Base-by-base conservation (phyloP, 306 rosid genomes). In the Dryas alaskensis region DNA sequence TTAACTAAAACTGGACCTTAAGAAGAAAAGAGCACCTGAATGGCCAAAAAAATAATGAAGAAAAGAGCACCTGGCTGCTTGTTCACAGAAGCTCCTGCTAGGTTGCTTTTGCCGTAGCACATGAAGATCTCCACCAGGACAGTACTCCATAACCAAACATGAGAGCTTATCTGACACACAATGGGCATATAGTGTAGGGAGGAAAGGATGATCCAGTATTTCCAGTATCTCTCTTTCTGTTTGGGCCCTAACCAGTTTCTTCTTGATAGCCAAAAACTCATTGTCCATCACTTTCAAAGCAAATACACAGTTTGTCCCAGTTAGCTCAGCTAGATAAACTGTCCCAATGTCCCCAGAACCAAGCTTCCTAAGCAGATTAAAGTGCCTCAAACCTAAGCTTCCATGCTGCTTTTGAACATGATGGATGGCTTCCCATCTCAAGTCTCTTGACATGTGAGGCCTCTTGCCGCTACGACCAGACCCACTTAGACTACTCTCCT, bases 291-390 rank as follows among this genome's bases (percentile, higher is more conserved):
- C 95, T 80, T 94, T 94, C 73, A 94, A 66, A 51, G 99, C 96
- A 87, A 88, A 94, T 69, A 87, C 81, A 73, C 93, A 89, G 69
- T 84, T 89, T 69, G 95, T 83, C 39, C 92, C 87, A 11, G 76
- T 86, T 46, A 94, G 84, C 82, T 94, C 99, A 27, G 97, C 96
- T 69, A 94, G 97, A 88, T 92, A 92, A 77, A 94, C 99, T 17
- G 97, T 91, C 78, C 99, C 99, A 63, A 94, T 89, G 80, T 94
- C 99, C 81, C 99, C 99, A 31, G 93, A 86, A 82, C 99, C 99
- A 65, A 94, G 92, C 85, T 83, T 94, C 87, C 85, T 81, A 55
- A 87, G 80, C 76, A 89, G 65, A 86, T 87, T 89, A 75, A 94
- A 94, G 82, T 94, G 89, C 84, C 79, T 88, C 82, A 92, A 70